phyloP scores from a whole-genome alignment of 2,329 filamentous ascomycete species.

The Neofusicoccum laricinum region DNA sequence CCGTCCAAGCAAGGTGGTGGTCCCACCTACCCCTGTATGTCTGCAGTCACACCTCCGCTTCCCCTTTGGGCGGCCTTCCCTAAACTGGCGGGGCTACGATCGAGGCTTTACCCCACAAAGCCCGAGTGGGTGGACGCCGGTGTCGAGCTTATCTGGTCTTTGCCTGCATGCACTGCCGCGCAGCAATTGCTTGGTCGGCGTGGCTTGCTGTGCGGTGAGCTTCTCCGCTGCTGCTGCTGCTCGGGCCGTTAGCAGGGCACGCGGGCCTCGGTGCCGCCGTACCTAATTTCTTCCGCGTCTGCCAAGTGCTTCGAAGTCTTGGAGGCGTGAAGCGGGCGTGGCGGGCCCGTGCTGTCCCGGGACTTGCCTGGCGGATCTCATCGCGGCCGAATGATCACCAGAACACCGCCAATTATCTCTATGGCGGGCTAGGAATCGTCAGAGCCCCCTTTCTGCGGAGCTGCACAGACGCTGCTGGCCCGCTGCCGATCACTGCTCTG shows the following conservation, averaged over 20 bases:
- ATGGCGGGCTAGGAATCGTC: too few relatives aligned
- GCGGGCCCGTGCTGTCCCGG: neutral
- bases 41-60: neutral
- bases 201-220: neutral
- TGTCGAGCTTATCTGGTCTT: conserved; percentile 1
- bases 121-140: neutral
- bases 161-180: neutral
- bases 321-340: neutral
- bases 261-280: conserved; percentile 1
- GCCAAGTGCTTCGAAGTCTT: neutral
- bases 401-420: too few relatives aligned
- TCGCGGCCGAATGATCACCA: neutral
- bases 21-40: neutral
- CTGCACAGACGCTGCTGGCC: neutral
- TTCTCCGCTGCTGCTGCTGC: neutral
- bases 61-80: neutral
- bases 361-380: neutral
- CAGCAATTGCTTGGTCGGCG: neutral
- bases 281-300: neutral
- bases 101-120: neutral
- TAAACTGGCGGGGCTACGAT: neutral
- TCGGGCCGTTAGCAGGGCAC: neutral
- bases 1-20: neutral
- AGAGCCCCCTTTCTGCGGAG: neutral
- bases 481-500: neutral